phyloP scores from a whole-genome alignment of 2,329 filamentous ascomycete species.

The Penicillium sp. region DNA sequence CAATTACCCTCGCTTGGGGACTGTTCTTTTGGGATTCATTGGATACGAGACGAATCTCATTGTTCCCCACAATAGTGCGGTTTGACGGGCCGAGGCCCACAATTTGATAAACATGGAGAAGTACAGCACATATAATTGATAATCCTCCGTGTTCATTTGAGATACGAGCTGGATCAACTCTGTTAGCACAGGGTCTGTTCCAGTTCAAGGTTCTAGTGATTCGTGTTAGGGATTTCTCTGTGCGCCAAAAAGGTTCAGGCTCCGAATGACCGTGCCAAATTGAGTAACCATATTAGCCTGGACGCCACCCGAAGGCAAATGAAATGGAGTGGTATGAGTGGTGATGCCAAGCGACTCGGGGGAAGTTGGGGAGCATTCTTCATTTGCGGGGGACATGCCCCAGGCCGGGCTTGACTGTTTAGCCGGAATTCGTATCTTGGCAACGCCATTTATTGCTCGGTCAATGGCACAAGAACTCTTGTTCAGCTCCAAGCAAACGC shows the following conservation, averaged over 20 bases:
- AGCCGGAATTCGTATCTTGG: constrained; percentile 1
- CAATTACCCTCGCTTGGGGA: not conserved
- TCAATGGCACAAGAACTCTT: not conserved
- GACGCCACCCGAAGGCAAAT: not conserved
- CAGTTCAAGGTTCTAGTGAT: not conserved
- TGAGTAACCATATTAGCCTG: constrained; percentile 1
- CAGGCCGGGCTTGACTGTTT: not conserved
- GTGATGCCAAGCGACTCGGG: constrained; percentile 1
- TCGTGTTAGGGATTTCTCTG: not conserved
- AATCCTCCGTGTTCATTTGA: constrained; percentile 2
- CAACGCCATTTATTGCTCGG: not conserved
- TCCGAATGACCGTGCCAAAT: constrained; percentile 2
- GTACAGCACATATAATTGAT: not conserved
- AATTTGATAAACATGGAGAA: not conserved
- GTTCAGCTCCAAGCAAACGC: not conserved
- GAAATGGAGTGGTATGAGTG: not conserved
- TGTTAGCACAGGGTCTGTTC: not conserved
- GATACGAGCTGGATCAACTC: not conserved
- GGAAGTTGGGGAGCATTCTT: not conserved
- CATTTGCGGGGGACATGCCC: constrained; percentile 1
- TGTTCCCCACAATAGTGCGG: constrained; percentile 1
- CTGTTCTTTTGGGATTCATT: not conserved
- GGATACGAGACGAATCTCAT: not conserved
- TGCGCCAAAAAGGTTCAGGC: not conserved
- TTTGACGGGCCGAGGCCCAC: constrained; percentile 9